A percentile compares a stretch with the other conserved stretches of the same genome.
Evolutionary conservation across 1,284 basidiomycete species (phyloP).

Genomic region (Pascua guehoae): DNA sequence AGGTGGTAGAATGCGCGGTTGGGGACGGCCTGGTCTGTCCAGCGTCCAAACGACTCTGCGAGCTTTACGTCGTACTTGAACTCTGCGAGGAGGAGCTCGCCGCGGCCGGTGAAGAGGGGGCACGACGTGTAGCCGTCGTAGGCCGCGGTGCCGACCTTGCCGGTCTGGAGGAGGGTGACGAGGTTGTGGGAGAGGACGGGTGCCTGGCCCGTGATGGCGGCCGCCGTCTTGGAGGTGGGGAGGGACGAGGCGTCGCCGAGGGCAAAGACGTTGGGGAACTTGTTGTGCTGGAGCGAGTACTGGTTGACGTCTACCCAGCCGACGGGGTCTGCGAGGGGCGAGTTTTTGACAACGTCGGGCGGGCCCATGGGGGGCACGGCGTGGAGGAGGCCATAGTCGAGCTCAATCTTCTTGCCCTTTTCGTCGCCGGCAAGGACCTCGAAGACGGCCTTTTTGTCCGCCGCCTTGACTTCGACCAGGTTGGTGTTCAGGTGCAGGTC

Average conservation of each 20-base stretch:
- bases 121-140: constrained; percentile 73
- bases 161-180: constrained; percentile 67
- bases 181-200: constrained; percentile 92
- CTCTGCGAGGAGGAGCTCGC: constrained; percentile 80
- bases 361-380: constrained; percentile 90
- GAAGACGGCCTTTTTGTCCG: constrained; percentile 76
- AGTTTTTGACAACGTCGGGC: constrained; percentile 71
- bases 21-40: constrained; percentile 67
- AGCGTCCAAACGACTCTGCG: constrained; percentile 73
- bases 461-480: constrained; percentile 68
- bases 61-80: constrained; percentile 75
- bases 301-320: constrained; percentile 88
- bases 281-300: constrained; percentile 75
- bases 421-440: constrained; percentile 61
- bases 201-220: constrained; percentile 85
- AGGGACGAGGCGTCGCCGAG: constrained; percentile 86
- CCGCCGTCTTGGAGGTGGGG: constrained; percentile 93
- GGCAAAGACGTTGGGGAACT: constrained; percentile 77
- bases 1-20: constrained; percentile 74
- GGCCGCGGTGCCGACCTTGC: constrained; percentile 61
- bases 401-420: constrained; percentile 58
- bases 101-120: constrained; percentile 47
- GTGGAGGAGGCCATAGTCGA: constrained; percentile 80
- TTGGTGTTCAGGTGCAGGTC: constrained; percentile 79
- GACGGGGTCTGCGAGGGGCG: constrained; percentile 69